Evolutionary conservation across 495 filamentous ascomycete species (phyloP), one percentile per base, ranked within the genome.

Genomic region (Talaromyces adpressus): DNA sequence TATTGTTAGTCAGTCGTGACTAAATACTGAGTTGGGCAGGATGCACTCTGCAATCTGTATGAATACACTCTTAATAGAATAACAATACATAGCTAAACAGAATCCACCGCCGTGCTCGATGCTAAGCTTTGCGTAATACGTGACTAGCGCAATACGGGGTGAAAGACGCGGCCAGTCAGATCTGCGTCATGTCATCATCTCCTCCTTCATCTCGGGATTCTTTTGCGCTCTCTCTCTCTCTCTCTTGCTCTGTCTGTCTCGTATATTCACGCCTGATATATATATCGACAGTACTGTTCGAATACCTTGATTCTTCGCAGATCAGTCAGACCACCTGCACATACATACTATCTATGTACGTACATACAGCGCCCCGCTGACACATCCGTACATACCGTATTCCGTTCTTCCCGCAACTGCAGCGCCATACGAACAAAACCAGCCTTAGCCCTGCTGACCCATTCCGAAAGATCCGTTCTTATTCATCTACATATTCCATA

Each of bases 381-480:
- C 39, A 11, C 39, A n/a, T 41, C 39, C 12, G 39, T 41, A 41
- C 39, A n/a, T 41, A 41, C 11, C 11, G n/a, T 30, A 45, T 45
- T n/a, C 39, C 39, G 39, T n/a, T 45, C n/a, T 45, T 18, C 39
- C 39, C 39, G 39, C 39, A 45, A 45, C n/a, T 6, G 39, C 39
- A 45, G 39, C 14, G n/a, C 39, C 39, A 18, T 45, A 4, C 6
- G 39, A 45, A 45, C 39, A 45, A 45, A 45, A 45, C 4, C 39
- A 27, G 23, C 20, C 51, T 53, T 53, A 23, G 51, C 4, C 18
- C 51, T 23, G 51, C 51, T 53, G 51, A 53, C 23, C 51, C 20
- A 53, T 53, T 53, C 51, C 51, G 51, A 53, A 22, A 53, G 20
- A 53, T 53, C 51, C 51, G 51, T 53, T 27, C n/a, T 53, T 23